Conservation (phyloP, 1,284 basidiomycete genomes). For the Cryptococcus depauperatus region DNA sequence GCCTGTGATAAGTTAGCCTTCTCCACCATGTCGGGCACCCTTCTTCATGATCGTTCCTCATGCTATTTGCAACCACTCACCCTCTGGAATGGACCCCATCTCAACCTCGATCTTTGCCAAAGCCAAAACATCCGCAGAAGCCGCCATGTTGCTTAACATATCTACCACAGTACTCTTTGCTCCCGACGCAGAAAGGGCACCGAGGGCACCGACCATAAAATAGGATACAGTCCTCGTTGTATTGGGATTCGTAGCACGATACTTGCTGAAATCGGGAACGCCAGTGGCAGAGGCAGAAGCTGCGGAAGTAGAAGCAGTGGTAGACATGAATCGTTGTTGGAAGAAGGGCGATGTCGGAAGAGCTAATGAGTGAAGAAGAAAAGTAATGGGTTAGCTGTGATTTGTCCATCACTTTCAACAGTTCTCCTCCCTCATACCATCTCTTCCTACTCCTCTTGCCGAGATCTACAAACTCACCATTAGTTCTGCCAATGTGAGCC, state of each 20-base stretch:
- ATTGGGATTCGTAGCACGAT: constrained; percentile 61
- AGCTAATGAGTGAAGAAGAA: constrained; percentile 21
- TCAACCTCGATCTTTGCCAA: constrained; percentile 98
- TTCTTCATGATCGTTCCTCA: not conserved
- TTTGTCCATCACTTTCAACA: not conserved
- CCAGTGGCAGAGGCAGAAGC: constrained; percentile 46
- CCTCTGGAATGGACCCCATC: constrained; percentile 83
- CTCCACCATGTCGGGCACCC: not conserved
- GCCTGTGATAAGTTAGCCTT: constrained; percentile 13
- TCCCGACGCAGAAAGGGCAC: constrained; percentile 84
- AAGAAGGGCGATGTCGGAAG: constrained; percentile 48
- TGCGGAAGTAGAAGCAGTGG: constrained; percentile 49
- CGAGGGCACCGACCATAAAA: constrained; percentile 95
- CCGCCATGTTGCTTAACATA: constrained; percentile 91
- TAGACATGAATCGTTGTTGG: constrained; percentile 54
- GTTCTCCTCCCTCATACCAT: not conserved
- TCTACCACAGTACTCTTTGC: constrained; percentile 92
- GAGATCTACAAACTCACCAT: constrained; percentile 52
- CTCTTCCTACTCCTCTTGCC: not conserved
- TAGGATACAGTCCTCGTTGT: constrained; percentile 83
- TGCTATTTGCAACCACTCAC: too few species aligned
- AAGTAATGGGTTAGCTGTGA: not conserved
- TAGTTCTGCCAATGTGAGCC: constrained; percentile 53
- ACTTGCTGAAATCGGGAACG: constrained; percentile 82
- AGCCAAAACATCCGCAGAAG: constrained; percentile 95